A percentile compares a stretch with the other conserved stretches of the same genome.
These are phyloP conservation scores for Clathrus columnatus DNA, from an alignment of 768 basidiomycete genomes.

Conservation along the genomic window DNA sequence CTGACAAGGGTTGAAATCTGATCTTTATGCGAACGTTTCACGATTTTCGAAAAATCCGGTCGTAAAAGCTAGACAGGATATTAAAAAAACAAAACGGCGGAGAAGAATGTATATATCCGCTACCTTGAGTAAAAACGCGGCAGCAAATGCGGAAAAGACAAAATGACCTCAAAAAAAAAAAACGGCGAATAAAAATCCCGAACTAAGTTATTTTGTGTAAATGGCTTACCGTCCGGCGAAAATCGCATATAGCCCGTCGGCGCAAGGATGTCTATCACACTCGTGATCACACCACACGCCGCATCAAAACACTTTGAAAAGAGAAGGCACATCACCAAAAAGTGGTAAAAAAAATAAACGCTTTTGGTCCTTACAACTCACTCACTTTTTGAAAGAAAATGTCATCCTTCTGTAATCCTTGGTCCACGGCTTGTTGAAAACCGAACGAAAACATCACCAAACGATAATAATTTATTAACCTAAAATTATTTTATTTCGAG, in stretches of 20 bases:
- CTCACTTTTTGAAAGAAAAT: slow-evolving; percentile 63
- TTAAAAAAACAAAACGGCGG: too few relatives aligned
- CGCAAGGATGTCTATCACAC: slow-evolving; percentile 57
- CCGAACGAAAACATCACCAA: slow-evolving; percentile 84
- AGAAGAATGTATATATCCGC: too few relatives aligned
- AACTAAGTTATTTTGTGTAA: not conserved
- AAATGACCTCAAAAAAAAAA: slow-evolving; percentile 46
- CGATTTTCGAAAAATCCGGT: slow-evolving; percentile 57
- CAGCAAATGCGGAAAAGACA: slow-evolving; percentile 71
- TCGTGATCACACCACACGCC: slow-evolving; percentile 56
- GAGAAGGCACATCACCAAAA: slow-evolving; percentile 7
- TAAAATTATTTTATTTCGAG: too few relatives aligned
- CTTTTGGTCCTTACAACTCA: slow-evolving; percentile 7
- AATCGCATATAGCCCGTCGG: slow-evolving; percentile 71
- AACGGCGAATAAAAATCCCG: not conserved
- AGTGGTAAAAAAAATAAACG: not conserved
- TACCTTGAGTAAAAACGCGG: slow-evolving; percentile 76
- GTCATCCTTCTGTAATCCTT: slow-evolving; percentile 52
- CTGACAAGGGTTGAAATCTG: slow-evolving; percentile 67
- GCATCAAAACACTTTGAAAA: slow-evolving; percentile 52
- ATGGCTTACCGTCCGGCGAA: slow-evolving; percentile 57
- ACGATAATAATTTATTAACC: slow-evolving; percentile 66
- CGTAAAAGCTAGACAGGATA: slow-evolving; percentile 47
- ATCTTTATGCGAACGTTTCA: slow-evolving; percentile 54
- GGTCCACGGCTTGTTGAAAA: slow-evolving; percentile 72